Conservation (phyloP, 164 flowering plant genomes). For the Magnolia officinalis region DNA sequence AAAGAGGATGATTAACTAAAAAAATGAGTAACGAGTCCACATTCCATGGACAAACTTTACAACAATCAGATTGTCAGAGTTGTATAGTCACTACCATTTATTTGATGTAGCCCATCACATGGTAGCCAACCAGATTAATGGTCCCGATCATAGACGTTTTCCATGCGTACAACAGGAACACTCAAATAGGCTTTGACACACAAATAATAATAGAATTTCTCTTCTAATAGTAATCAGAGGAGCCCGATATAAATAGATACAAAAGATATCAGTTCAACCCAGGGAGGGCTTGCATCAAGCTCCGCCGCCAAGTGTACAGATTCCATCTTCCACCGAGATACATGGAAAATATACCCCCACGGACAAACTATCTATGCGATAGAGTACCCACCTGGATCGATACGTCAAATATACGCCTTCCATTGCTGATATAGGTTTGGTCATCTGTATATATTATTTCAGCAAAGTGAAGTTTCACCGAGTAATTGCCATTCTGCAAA, state of each 20-base stretch:
- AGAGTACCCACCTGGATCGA: conserved; percentile 7
- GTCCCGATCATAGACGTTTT: not conserved
- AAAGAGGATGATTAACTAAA: too few species aligned
- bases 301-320: not conserved
- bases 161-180: not conserved
- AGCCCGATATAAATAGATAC: not conserved
- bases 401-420: conserved; percentile 14
- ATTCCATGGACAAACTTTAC: too few species aligned
- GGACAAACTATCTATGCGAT: not conserved
- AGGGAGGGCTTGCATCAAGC: not conserved
- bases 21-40: too few species aligned
- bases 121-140: not conserved
- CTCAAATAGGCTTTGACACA: not conserved
- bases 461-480: conserved; percentile 16
- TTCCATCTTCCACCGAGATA: not conserved
- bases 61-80: not conserved
- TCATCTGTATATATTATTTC: conserved; percentile 10
- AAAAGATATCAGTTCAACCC: not conserved
- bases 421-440: conserved; percentile 4
- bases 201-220: not conserved
- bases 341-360: not conserved
- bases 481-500: conserved; percentile 8
- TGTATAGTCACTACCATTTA: not conserved
- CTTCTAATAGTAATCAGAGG: not conserved
- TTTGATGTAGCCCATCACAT: not conserved